Evolutionary conservation across 768 basidiomycete species (phyloP).

Genomic region (Heimioporus sp.): DNA sequence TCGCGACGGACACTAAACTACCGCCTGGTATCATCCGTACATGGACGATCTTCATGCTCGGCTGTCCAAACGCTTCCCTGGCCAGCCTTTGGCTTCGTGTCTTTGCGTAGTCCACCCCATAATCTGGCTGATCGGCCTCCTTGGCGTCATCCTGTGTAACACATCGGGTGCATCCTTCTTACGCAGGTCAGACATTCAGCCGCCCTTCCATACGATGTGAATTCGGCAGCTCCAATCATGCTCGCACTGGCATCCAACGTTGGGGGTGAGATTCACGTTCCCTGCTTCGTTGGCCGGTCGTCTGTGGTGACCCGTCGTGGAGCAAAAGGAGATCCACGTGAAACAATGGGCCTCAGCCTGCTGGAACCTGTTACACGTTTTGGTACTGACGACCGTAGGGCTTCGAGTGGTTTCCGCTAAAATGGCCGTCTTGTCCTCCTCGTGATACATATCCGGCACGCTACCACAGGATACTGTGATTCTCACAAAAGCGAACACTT

Average conservation of each 20-base stretch:
- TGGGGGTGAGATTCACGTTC: constrained; percentile 88
- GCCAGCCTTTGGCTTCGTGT: constrained; percentile 81
- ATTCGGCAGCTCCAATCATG: constrained; percentile 67
- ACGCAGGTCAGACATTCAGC: too few relatives aligned
- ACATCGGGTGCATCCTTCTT: constrained; percentile 82
- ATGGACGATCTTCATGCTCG: neutral
- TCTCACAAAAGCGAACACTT: too few relatives aligned
- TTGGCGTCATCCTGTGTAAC: constrained; percentile 77
- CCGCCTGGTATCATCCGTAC: too few relatives aligned
- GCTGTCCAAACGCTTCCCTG: constrained; percentile 45
- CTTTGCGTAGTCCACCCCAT: constrained; percentile 74
- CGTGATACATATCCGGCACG: neutral
- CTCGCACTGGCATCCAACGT: constrained; percentile 87
- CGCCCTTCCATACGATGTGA: too few relatives aligned
- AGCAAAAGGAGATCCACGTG: constrained; percentile 68
- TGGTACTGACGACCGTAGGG: constrained; percentile 64
- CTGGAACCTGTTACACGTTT: constrained; percentile 67
- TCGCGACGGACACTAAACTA: neutral
- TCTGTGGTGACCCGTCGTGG: constrained; percentile 74
- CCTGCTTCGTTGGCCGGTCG: constrained; percentile 86
- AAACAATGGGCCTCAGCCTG: constrained; percentile 61
- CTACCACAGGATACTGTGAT: too few relatives aligned
- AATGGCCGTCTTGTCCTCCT: constrained; percentile 58
- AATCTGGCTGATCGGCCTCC: constrained; percentile 66
- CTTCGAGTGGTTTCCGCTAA: constrained; percentile 73